Evolutionary conservation across 2,329 filamentous ascomycete genomes (phyloP).

Genomic region (Stemphylium beticola): DNA sequence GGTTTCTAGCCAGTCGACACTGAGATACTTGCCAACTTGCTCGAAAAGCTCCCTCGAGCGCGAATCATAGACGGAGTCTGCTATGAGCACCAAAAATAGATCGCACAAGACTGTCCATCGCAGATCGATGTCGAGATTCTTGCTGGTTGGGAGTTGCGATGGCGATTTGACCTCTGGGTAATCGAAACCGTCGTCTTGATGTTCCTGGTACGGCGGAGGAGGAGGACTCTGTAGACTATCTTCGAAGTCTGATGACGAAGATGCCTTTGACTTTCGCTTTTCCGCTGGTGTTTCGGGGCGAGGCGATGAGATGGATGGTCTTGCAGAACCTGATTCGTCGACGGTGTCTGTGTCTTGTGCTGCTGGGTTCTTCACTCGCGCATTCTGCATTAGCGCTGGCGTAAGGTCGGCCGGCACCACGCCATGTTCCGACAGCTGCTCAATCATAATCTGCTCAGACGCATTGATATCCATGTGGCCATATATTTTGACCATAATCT

Average conservation of each 20-base stretch:
- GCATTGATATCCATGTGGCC: conserved; percentile 94
- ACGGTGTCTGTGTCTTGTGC: conserved; percentile 56
- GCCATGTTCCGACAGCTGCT: conserved; percentile 91
- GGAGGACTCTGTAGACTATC: conserved; percentile 55
- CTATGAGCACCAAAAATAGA: conserved; percentile 91
- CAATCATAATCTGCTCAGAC: conserved; percentile 96
- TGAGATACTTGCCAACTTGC: conserved; percentile 77
- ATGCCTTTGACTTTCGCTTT: conserved; percentile 33
- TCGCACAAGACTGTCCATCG: conserved; percentile 98
- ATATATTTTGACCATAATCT: conserved; percentile 96
- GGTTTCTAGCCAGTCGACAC: conserved; percentile 89
- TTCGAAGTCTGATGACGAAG: conserved; percentile 42
- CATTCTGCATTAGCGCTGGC: conserved; percentile 86
- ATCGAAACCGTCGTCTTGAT: conserved; percentile 73
- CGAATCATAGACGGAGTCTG: conserved; percentile 92
- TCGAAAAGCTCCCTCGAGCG: conserved; percentile 86
- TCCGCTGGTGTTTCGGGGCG: conserved; percentile 28
- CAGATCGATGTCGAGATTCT: conserved; percentile 92
- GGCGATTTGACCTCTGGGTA: conserved; percentile 81
- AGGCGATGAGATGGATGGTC: conserved; percentile 43
- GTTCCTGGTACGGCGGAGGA: conserved; percentile 63
- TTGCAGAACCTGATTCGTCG: conserved; percentile 38
- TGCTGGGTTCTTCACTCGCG: conserved; percentile 91
- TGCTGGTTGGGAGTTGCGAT: conserved; percentile 78
- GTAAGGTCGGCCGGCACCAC: conserved; percentile 85